Conservation (phyloP, 2,329 filamentous ascomycete genomes). For the Apiospora marii region DNA sequence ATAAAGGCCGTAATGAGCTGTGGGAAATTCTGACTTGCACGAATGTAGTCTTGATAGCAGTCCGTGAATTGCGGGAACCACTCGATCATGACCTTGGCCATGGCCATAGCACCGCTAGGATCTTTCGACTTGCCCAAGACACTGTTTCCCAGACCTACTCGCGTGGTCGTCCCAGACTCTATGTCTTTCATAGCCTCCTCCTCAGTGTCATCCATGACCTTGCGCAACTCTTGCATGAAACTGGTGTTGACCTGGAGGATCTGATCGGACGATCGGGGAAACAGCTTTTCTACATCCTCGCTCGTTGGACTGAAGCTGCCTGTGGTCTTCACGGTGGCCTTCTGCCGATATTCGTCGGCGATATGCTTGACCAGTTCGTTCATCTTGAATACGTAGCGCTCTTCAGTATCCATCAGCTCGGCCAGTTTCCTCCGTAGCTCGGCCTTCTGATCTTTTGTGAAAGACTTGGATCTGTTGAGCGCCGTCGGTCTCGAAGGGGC, state of each 20-base stretch:
- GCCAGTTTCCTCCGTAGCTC: slow-evolving; percentile 86
- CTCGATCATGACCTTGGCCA: slow-evolving; percentile 83
- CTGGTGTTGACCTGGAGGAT: slow-evolving; percentile 84
- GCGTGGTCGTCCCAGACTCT: slow-evolving; percentile 62
- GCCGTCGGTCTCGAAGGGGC: slow-evolving; percentile 88
- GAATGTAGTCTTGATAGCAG: slow-evolving; percentile 93
- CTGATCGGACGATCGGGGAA: slow-evolving; percentile 79
- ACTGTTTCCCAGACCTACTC: slow-evolving; percentile 50
- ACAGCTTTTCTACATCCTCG: slow-evolving; percentile 77
- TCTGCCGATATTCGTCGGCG: slow-evolving; percentile 79
- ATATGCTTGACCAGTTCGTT: slow-evolving; percentile 83
- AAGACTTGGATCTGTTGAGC: slow-evolving; percentile 78
- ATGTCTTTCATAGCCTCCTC: slow-evolving; percentile 81
- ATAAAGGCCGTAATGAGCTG: slow-evolving; percentile 81
- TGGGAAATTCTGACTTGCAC: slow-evolving; percentile 86
- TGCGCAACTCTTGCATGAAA: slow-evolving; percentile 80
- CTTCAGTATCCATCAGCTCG: slow-evolving; percentile 92
- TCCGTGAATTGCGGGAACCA: slow-evolving; percentile 94
- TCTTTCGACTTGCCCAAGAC: slow-evolving; percentile 65
- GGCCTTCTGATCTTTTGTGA: slow-evolving; percentile 82
- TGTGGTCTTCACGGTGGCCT: slow-evolving; percentile 64
- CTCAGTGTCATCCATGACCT: slow-evolving; percentile 83
- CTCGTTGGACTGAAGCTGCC: slow-evolving; percentile 76
- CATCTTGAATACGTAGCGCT: slow-evolving; percentile 89
- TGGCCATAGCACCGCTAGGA: slow-evolving; percentile 77